Base-by-base conservation (phyloP, 1,284 basidiomycete species). In the Lentinus polychrous region DNA sequence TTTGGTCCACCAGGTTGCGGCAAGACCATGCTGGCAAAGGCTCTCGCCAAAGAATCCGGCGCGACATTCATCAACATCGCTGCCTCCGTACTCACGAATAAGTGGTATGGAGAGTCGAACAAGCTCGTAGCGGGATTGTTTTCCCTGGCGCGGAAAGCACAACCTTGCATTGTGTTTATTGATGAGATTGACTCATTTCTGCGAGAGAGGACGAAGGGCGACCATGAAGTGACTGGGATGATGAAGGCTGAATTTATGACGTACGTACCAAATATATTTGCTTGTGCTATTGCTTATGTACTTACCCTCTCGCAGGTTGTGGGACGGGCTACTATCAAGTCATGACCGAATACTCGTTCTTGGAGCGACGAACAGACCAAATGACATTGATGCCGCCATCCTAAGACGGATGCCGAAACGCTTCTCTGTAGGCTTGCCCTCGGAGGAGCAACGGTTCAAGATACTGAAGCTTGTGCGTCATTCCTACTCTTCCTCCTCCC, bases 171-270 rank as follows among this genome's bases (percentile, higher is more conserved):
- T 61, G 83, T 90, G 52, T 90, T 90, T 64, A 87, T 89, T 60
- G 86, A 90, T 64, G 86, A 89, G 66, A 88, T 90, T 51, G 86
- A 90, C 63, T 91, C 89, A 7, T 93, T 99, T 67, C 71, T 99
- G 66, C 75, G 95, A 49, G 92, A 97, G 65, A 75, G 96, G 53
- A 79, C 78, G 38, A 80, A 83, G 46, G 86, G 87, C 10, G 96
- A 99, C 61, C 96, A 99, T 66, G 96, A 99, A 62, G 95, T 94
- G 41, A 98, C 94, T 22, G 92, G 87, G 4, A 98, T 98, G 94
- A 96, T 99, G 84, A 99, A 99, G 71, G 95, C 95, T 1, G 95
- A 99, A 64, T 99, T 99, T 65, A 97, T 99, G 94, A 96, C 93
- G 84, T 92, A 67, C 59, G 89, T 71, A 10, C 5, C 42, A 44